Percentiles rank a stretch among this genome's conserved stretches.
Conservation (phyloP, 2,329 filamentous ascomycete genomes). For the Amauroascus niger region DNA sequence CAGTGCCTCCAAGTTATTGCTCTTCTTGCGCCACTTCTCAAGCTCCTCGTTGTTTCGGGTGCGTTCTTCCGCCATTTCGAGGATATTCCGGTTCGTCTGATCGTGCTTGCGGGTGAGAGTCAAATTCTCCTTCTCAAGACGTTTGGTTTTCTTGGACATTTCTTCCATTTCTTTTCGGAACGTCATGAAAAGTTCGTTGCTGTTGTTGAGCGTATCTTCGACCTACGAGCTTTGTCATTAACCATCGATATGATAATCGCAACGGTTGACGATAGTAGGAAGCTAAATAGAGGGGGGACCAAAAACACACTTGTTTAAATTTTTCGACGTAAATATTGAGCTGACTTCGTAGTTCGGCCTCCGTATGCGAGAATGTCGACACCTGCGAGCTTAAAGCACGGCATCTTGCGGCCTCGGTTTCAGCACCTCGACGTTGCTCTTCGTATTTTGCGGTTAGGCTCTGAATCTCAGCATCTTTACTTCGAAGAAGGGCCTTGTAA, state of each 20-base stretch:
- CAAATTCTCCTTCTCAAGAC: conserved; percentile 92
- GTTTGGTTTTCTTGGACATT: conserved; percentile 98
- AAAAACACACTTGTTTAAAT: conserved; percentile 80
- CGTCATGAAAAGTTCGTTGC: conserved; percentile 91
- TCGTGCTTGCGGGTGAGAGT: conserved; percentile 86
- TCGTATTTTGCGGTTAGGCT: conserved; percentile 83
- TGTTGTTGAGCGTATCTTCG: conserved; percentile 96
- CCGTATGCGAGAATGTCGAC: conserved; percentile 89
- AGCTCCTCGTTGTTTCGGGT: conserved; percentile 64
- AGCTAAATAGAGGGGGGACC: background rate
- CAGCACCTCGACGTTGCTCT: conserved; percentile 78
- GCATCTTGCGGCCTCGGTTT: conserved; percentile 67
- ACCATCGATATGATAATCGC: conserved; percentile 1
- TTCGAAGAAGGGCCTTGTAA: conserved; percentile 82
- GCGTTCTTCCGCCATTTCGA: conserved; percentile 93
- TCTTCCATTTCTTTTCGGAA: conserved; percentile 99
- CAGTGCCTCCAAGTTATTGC: conserved; percentile 83
- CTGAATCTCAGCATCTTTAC: conserved; percentile 92
- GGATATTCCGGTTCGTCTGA: conserved; percentile 83
- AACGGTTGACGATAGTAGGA: background rate
- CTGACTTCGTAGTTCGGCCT: conserved; percentile 85
- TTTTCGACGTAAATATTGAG: conserved; percentile 98
- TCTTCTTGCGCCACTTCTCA: conserved; percentile 72
- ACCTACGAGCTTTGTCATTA: conserved; percentile 51
- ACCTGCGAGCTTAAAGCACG: conserved; percentile 84